Evolutionary conservation across 148 eudicot species (phyloP).

Genomic region (Polygonum maritimum): DNA sequence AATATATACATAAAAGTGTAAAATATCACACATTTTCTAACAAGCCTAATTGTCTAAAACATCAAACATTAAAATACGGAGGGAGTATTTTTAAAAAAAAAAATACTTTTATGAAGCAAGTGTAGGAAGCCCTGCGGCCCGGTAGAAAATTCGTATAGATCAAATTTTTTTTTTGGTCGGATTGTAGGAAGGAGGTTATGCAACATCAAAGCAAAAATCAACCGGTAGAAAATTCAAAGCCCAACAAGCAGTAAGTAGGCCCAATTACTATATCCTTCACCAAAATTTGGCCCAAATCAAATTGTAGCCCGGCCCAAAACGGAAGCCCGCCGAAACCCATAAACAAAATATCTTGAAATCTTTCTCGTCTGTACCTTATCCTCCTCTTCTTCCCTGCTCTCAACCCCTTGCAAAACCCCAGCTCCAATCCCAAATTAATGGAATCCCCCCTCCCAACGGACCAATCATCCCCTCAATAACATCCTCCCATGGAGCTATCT

Average conservation of each 20-base stretch:
- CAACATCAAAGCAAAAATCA: too few relatives aligned
- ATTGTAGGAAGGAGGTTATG: too few relatives aligned
- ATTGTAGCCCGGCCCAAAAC: neutral
- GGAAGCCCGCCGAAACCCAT: neutral
- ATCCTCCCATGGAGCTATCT: slow-evolving; percentile 53
- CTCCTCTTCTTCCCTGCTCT: neutral
- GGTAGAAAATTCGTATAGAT: too few relatives aligned
- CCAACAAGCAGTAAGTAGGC: neutral
- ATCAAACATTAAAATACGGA: too few relatives aligned
- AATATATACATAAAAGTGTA: too few relatives aligned
- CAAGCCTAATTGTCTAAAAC: too few relatives aligned
- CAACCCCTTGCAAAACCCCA: neutral
- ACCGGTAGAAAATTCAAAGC: too few relatives aligned
- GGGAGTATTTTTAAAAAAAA: too few relatives aligned
- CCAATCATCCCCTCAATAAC: slow-evolving; percentile 4
- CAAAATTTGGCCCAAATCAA: neutral
- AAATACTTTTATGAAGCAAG: too few relatives aligned
- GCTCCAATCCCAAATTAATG: neutral
- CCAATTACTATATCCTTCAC: neutral
- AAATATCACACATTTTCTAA: too few relatives aligned
- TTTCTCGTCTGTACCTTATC: neutral
- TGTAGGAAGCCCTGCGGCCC: too few relatives aligned
- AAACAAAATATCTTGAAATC: neutral
- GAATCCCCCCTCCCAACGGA: slow-evolving; percentile 1
- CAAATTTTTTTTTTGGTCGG: too few relatives aligned